These are phyloP conservation scores for Barnettozyma sp. DNA, from an alignment of 805 yeast species.

Conservation along the genomic window DNA sequence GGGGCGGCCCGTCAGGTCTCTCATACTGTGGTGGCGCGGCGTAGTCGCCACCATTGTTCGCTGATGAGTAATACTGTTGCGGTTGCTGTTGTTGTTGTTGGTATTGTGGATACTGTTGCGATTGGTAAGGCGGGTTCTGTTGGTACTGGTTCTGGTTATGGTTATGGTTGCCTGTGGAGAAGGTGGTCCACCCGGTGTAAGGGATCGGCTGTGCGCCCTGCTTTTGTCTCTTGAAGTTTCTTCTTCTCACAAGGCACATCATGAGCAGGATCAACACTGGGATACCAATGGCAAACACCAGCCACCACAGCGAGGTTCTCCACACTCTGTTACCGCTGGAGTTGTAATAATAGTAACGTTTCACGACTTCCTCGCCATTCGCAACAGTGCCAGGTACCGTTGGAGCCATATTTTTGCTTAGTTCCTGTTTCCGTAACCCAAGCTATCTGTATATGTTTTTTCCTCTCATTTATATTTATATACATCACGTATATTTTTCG, in stretches of 20 bases:
- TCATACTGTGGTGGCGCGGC: slow-evolving; percentile 8
- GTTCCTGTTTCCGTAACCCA: too few relatives aligned
- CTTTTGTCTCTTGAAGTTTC: slow-evolving; percentile 14
- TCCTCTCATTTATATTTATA: too few relatives aligned
- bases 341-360: slow-evolving; percentile 9
- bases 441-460: too few relatives aligned
- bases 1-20: slow-evolving; percentile 10
- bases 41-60: neutral
- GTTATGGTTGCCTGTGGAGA: slow-evolving; percentile 3
- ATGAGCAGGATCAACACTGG: slow-evolving; percentile 7
- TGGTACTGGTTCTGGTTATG: slow-evolving; percentile 6
- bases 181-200: slow-evolving; percentile 22
- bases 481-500: too few relatives aligned
- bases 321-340: slow-evolving; percentile 3
- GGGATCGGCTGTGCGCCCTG: slow-evolving; percentile 18
- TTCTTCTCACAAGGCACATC: slow-evolving; percentile 11
- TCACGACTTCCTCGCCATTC: slow-evolving; percentile 3
- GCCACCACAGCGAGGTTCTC: slow-evolving; percentile 16
- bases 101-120: slow-evolving; percentile 6
- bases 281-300: slow-evolving; percentile 15
- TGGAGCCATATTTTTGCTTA: too few relatives aligned
- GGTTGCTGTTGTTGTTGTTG: slow-evolving; percentile 2
- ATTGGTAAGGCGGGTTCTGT: slow-evolving; percentile 6
- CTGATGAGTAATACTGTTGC: slow-evolving; percentile 10
- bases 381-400: too few relatives aligned